phyloP scores from a whole-genome alignment of 2,329 filamentous ascomycete genomes.

The Aspergillus texensis region DNA sequence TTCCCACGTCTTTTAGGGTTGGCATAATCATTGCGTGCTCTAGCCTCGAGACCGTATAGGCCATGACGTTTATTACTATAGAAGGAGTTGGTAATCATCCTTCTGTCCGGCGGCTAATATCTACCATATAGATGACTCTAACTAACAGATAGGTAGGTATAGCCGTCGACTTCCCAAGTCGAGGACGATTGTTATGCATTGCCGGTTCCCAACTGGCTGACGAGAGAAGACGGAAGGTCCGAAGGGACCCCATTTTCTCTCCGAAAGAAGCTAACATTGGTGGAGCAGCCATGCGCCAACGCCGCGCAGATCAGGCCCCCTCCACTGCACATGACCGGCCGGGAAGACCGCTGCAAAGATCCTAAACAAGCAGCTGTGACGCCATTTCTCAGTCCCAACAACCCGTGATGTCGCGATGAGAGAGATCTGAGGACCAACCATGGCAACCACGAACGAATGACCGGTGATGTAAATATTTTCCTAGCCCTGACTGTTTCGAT shows the following conservation, averaged over 20 bases:
- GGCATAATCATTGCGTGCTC: background rate
- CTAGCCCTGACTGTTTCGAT: conserved; percentile 1
- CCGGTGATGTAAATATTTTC: conserved; percentile 16
- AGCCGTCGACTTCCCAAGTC: background rate
- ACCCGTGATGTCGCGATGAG: conserved; percentile 16
- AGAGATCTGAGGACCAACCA: conserved; percentile 10
- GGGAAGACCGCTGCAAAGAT: conserved; percentile 22
- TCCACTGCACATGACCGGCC: conserved; percentile 21
- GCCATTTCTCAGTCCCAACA: conserved; percentile 24
- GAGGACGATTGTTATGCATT: background rate
- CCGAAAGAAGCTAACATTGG: conserved; percentile 15
- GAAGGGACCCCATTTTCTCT: conserved; percentile 17
- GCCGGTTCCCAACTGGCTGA: conserved; percentile 1
- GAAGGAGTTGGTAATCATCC: background rate
- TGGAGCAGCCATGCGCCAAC: conserved; percentile 15
- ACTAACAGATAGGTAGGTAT: background rate
- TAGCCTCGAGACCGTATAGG: background rate
- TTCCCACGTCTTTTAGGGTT: background rate
- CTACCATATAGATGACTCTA: background rate
- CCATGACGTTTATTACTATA: background rate
- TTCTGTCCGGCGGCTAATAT: background rate
- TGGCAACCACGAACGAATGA: conserved; percentile 11
- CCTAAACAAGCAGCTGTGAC: conserved; percentile 27
- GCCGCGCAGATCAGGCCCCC: conserved; percentile 11
- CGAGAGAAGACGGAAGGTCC: conserved; percentile 12